A percentile compares a stretch with the other conserved stretches of the same genome.
Evolutionary conservation across 768 basidiomycete species (phyloP).

Genomic region (Naganishia vaughanmartiniae): DNA sequence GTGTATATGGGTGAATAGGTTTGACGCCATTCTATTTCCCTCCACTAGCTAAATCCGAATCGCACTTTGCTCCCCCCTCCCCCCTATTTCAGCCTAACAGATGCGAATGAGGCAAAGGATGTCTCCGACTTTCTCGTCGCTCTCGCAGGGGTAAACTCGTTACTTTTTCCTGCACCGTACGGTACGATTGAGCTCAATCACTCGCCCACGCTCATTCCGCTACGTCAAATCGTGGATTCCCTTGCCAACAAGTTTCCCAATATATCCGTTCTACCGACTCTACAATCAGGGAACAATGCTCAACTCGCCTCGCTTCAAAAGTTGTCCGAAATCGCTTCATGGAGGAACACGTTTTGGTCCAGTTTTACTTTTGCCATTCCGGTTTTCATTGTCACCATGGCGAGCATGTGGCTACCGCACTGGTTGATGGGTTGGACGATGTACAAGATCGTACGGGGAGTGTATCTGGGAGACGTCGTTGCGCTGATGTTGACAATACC

Average conservation of each 20-base stretch:
- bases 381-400: slow-evolving; percentile 90
- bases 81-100: slow-evolving; percentile 37
- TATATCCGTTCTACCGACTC: slow-evolving; percentile 48
- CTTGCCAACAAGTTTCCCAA: slow-evolving; percentile 44
- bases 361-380: slow-evolving; percentile 77
- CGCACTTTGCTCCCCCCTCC: not conserved
- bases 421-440: slow-evolving; percentile 53
- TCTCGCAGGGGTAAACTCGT: slow-evolving; percentile 39
- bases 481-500: slow-evolving; percentile 77
- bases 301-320: slow-evolving; percentile 52
- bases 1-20: slow-evolving; percentile 46
- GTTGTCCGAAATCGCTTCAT: slow-evolving; percentile 54
- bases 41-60: not conserved
- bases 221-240: slow-evolving; percentile 49
- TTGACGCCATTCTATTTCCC: not conserved
- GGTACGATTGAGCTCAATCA: slow-evolving; percentile 44
- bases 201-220: slow-evolving; percentile 46
- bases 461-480: slow-evolving; percentile 79
- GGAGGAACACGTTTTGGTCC: slow-evolving; percentile 74
- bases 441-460: slow-evolving; percentile 59
- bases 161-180: slow-evolving; percentile 40
- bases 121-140: slow-evolving; percentile 36
- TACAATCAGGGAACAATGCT: slow-evolving; percentile 37
- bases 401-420: slow-evolving; percentile 59
- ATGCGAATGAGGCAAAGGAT: slow-evolving; percentile 36